Conservation (phyloP, 345 rosid genomes). For the Salix brachista region DNA sequence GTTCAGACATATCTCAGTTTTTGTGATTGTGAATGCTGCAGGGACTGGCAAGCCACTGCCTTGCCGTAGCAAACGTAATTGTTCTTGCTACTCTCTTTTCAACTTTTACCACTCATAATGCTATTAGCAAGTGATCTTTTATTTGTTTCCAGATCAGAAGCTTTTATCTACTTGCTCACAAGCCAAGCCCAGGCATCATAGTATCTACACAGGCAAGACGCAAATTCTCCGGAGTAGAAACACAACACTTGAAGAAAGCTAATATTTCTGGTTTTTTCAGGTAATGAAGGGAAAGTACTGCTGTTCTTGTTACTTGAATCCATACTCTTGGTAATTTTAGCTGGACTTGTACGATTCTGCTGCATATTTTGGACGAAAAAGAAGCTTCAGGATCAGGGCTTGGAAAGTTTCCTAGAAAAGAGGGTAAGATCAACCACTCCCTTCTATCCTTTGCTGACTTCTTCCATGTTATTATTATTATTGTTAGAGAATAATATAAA, state of each 20-base stretch:
- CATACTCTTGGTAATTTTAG: constrained; percentile 47
- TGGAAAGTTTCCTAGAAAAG: constrained; percentile 63
- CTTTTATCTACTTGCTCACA: constrained; percentile 61
- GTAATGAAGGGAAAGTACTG: constrained; percentile 44
- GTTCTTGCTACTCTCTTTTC: background rate
- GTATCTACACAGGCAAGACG: constrained; percentile 44
- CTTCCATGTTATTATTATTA: background rate
- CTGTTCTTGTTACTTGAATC: constrained; percentile 68
- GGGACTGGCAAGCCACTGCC: constrained; percentile 53
- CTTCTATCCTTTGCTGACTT: background rate
- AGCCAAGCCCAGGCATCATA: constrained; percentile 40
- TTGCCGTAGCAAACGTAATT: constrained; percentile 51
- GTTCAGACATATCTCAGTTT: background rate
- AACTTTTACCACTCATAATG: background rate
- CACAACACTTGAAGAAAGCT: background rate
- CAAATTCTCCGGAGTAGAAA: background rate
- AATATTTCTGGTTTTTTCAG: constrained; percentile 33
- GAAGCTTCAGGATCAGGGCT: constrained; percentile 57
- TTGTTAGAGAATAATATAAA: too few relatives aligned
- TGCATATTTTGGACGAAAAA: constrained; percentile 80
- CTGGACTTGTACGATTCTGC: constrained; percentile 64
- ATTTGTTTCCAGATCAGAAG: constrained; percentile 44
- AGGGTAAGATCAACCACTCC: constrained; percentile 41
- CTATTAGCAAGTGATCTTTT: background rate
- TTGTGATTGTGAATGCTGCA: constrained; percentile 29